Evolutionary conservation across 805 yeast species (phyloP), one percentile per base, ranked within the genome.

Genomic region (Saccharomycopsis fodiens): DNA sequence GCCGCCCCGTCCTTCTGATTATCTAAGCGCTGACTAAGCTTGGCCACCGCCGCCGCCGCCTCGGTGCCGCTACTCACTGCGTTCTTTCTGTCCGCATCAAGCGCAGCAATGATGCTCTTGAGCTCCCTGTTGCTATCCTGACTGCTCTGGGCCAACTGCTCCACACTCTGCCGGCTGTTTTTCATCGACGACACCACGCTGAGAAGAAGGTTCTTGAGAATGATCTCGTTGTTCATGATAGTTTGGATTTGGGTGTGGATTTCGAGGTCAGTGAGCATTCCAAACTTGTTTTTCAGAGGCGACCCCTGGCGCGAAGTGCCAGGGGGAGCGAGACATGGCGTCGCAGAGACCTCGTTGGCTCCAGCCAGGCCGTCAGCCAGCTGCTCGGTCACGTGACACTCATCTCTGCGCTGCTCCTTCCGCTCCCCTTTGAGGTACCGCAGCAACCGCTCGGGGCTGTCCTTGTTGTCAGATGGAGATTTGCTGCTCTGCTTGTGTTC

Each of bases 191-290:
- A 37, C 12, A 31, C 51, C 19, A 45, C 42, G 20, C 36, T 15
- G 4, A 48, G 30, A 32, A 48, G 45, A 13, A 48, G 37, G 22
- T 45, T 48, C 29, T 48, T 48, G 23, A 48, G 23, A 13, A 48
- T 32, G 15, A 45, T 30, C 15, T 52, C 49, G 29, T 48, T 44
- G 31, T 48, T 48, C 35, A 32, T 20, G 20, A 48, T 44, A 6
- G 49, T 22, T 19, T 48, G 42, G 16, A 48, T 48, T 21, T 45
- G 37, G 19, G 23, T 30, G 27, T 35, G 39, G 30, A 48, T 37
- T 25, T 48, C 52, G 23, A 48, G 30, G 30, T 48, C 49, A 5
- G 52, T 48, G n/a, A 48, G 30, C 22, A 37, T 40, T n/a, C 37
- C 34, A 27, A 48, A 35, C 29, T 38, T 42, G 20, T 6, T 17